Evolutionary conservation across 1,139 yeast genomes (phyloP), one percentile per base, ranked within the genome.

Genomic region (Nakaseomyces sp.): DNA sequence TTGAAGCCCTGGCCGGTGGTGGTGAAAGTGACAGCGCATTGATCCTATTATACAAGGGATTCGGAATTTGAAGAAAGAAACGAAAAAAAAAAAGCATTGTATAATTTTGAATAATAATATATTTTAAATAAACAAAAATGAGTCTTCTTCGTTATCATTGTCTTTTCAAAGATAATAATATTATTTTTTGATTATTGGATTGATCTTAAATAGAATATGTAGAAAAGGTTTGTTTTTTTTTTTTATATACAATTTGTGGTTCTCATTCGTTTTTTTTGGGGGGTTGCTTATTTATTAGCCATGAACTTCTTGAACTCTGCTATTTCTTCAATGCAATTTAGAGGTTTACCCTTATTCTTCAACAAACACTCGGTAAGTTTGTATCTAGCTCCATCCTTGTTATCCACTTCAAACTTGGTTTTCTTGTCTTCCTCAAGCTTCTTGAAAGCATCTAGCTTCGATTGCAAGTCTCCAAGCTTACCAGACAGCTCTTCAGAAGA

Each of bases 1-100:
- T 91, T 50, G 96, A 87, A 61, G 67, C 76, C 45, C 73, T 93
- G 51, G 85, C 96, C 7, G 99, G 98, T 40, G 99, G 99, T 43
- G 96, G 98, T 49, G 98, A 93, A 68, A 81, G 95, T 55, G 98
- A 91, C 65, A 80, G 94, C 57, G 98, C 98, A 1, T 76, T 91
- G 65, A 81, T 93, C 49, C 73, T 89, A 53, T 67, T 91, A 44
- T 91, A 91, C 70, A 82, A 81, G 60, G 94, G 87, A 3, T 76
- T 80, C 54, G 94, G 91, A 30, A 51, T 62, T 38, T 67, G 55
- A 45, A 32, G 31, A 28, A 20, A 37, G 16, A 18, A 44, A n/a
- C n/a, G n/a, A n/a, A n/a, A n/a, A n/a, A n/a, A n/a, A n/a, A n/a
- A n/a, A n/a, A n/a, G n/a, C n/a, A n/a, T n/a, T n/a, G n/a, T n/a